Conservation (phyloP, 345 rosid species). For the Dimocarpus longan region DNA sequence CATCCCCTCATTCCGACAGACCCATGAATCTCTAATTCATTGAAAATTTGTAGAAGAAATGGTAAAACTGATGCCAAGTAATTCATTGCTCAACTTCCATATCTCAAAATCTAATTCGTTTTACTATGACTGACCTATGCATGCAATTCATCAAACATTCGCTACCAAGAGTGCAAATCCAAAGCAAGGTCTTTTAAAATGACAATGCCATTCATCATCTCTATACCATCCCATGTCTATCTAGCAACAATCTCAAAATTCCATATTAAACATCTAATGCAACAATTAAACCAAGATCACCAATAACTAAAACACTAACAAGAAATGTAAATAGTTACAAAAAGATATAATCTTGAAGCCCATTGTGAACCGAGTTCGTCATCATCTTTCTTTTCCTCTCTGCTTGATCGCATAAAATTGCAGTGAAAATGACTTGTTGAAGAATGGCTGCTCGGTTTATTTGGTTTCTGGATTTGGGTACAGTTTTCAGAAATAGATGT, state of each 20-base stretch:
- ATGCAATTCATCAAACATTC: neutral
- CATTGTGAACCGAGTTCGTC: constrained; percentile 56
- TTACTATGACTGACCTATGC: neutral
- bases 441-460: neutral
- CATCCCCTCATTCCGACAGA: neutral
- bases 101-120: neutral
- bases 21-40: neutral
- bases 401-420: neutral
- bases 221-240: neutral
- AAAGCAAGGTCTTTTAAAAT: neutral
- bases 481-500: too few relatives aligned
- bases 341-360: too few relatives aligned
- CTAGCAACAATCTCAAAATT: neutral
- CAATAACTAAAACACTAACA: neutral
- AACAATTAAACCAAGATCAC: neutral
- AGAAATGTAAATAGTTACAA: neutral
- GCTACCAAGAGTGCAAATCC: too few relatives aligned
- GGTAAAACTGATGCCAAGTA: neutral
- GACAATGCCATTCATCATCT: neutral
- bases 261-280: neutral
- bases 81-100: neutral
- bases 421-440: too few relatives aligned
- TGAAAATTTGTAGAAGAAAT: neutral
- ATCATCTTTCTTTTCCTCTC: constrained; percentile 38
- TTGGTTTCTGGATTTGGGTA: too few relatives aligned